Evolutionary conservation across 164 flowering plant genomes (phyloP).

Genomic region (Buxus sempervirens): DNA sequence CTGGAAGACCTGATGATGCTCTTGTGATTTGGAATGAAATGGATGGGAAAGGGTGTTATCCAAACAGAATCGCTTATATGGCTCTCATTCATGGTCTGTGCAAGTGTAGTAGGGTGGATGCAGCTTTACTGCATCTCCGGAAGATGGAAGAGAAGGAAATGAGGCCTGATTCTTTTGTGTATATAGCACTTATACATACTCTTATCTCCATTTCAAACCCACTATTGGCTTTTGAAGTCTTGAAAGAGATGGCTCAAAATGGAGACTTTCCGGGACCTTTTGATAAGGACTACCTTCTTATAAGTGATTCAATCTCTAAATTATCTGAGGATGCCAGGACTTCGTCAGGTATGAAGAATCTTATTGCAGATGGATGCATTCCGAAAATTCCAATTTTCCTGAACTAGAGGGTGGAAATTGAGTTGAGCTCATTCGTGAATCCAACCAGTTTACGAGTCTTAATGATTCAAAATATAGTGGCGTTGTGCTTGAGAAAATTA

Average conservation of each 20-base stretch:
- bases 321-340: slow-evolving; percentile 44
- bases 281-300: slow-evolving; percentile 39
- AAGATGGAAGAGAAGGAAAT: slow-evolving; percentile 61
- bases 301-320: slow-evolving; percentile 36
- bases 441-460: not conserved
- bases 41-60: slow-evolving; percentile 50
- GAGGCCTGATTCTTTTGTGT: slow-evolving; percentile 53
- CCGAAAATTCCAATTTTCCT: slow-evolving; percentile 23
- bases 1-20: slow-evolving; percentile 65
- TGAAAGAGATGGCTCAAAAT: slow-evolving; percentile 48
- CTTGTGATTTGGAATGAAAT: slow-evolving; percentile 63
- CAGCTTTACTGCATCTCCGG: slow-evolving; percentile 42
- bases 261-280: slow-evolving; percentile 36
- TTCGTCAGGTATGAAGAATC: slow-evolving; percentile 37
- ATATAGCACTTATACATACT: slow-evolving; percentile 49
- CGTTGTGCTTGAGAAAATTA: not conserved
- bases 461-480: not conserved
- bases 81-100: slow-evolving; percentile 78
- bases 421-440: not conserved
- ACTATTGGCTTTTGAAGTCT: slow-evolving; percentile 40
- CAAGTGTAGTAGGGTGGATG: slow-evolving; percentile 54
- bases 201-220: slow-evolving; percentile 34
- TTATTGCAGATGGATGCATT: slow-evolving; percentile 43
- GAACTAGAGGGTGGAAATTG: slow-evolving; percentile 6
- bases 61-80: slow-evolving; percentile 65